A percentile compares a stretch with the other conserved stretches of the same genome.
Evolutionary conservation across 2,329 filamentous ascomycete species (phyloP).

Genomic region (Fusarium redolens): DNA sequence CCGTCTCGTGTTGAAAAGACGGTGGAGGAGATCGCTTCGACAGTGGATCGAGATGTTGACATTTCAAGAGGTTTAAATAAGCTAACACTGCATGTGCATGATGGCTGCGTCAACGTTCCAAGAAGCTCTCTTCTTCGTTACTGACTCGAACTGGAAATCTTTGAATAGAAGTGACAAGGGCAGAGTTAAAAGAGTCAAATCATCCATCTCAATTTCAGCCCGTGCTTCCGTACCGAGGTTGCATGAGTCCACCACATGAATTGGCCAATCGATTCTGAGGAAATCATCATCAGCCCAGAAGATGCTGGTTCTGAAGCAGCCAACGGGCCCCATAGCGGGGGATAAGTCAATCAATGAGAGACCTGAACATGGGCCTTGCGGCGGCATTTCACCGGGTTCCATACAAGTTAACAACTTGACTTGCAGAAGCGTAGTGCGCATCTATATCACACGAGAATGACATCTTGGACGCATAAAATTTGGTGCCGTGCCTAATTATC

Average conservation of each 20-base stretch:
- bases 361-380: slow-evolving; percentile 12
- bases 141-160: background rate
- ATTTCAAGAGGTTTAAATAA: slow-evolving; percentile 2
- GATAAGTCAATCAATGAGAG: slow-evolving; percentile 10
- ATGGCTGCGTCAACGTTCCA: background rate
- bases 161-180: slow-evolving; percentile 16
- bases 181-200: slow-evolving; percentile 26
- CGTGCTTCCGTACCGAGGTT: slow-evolving; percentile 32
- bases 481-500: background rate
- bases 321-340: slow-evolving; percentile 9
- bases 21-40: slow-evolving; percentile 28
- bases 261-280: slow-evolving; percentile 32
- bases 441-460: slow-evolving; percentile 19
- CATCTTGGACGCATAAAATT: background rate
- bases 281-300: slow-evolving; percentile 33
- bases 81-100: background rate
- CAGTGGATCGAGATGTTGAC: slow-evolving; percentile 15
- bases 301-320: slow-evolving; percentile 12
- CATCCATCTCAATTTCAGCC: slow-evolving; percentile 4
- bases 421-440: background rate
- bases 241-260: slow-evolving; percentile 19
- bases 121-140: background rate
- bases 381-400: slow-evolving; percentile 19
- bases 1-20: slow-evolving; percentile 33
- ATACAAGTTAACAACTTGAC: background rate